Evolutionary conservation across 768 basidiomycete species (phyloP).

Genomic region (Rubroboletus pulcherrimus): DNA sequence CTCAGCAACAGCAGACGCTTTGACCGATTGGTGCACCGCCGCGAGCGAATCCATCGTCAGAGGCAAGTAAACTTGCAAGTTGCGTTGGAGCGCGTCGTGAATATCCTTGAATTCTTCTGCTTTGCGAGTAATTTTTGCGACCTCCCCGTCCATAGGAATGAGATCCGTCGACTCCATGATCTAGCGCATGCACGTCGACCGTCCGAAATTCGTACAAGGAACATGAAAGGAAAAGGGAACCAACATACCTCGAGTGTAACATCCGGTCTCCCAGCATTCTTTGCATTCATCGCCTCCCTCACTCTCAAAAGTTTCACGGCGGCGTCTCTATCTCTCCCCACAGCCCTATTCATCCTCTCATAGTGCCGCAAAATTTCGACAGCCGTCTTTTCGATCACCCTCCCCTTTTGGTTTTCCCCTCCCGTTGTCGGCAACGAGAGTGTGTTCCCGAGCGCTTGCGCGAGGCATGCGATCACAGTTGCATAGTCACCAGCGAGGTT

Average conservation of each 20-base stretch:
- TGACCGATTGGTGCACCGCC: slow-evolving; percentile 72
- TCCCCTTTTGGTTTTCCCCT: slow-evolving; percentile 55
- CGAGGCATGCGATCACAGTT: slow-evolving; percentile 84
- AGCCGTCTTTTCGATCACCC: slow-evolving; percentile 68
- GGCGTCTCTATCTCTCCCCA: slow-evolving; percentile 70
- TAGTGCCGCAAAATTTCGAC: slow-evolving; percentile 76
- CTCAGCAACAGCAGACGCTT: slow-evolving; percentile 68
- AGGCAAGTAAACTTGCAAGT: slow-evolving; percentile 82
- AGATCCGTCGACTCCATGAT: slow-evolving; percentile 85
- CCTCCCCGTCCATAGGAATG: slow-evolving; percentile 82
- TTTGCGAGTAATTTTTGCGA: slow-evolving; percentile 76
- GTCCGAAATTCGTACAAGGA: background rate
- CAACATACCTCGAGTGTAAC: slow-evolving; percentile 72
- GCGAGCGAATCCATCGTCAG: slow-evolving; percentile 92
- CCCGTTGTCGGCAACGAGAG: slow-evolving; percentile 57
- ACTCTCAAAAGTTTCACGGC: slow-evolving; percentile 74
- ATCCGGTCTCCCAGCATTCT: slow-evolving; percentile 68
- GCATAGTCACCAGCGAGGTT: slow-evolving; percentile 90
- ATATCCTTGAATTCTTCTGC: slow-evolving; percentile 88
- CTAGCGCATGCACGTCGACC: slow-evolving; percentile 34
- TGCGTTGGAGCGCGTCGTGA: slow-evolving; percentile 84
- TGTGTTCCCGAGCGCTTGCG: slow-evolving; percentile 81
- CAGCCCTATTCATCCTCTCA: slow-evolving; percentile 69
- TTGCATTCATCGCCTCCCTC: slow-evolving; percentile 75
- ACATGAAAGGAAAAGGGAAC: background rate